phyloP scores from a whole-genome alignment of 225 moss, liverwort and hornwort species.

The Ulota crispa region DNA sequence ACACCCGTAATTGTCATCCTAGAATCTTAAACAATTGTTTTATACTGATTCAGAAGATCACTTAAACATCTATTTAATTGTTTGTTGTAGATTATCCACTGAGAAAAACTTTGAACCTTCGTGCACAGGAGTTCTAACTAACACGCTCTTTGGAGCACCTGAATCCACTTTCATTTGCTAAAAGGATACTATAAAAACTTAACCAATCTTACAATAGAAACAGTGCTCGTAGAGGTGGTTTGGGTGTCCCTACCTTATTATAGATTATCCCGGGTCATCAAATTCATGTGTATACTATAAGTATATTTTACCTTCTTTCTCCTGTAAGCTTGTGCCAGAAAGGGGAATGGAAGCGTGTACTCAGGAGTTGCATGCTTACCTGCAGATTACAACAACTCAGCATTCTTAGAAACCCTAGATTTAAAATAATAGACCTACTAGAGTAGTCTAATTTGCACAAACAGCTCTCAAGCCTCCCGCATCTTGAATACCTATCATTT shows the following conservation, averaged over 20 bases:
- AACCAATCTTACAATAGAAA: accelerated
- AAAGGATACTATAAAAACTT: neutral
- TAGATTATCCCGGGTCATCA: no score
- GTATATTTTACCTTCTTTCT: slow-evolving; percentile 60
- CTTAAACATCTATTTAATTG: neutral
- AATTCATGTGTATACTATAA: neutral
- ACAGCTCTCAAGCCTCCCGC: no score
- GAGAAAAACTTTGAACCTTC: neutral
- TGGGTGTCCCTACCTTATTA: neutral
- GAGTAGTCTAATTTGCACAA: neutral
- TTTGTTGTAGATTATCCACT: neutral
- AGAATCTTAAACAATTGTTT: neutral
- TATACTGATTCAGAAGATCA: neutral
- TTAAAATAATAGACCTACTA: neutral
- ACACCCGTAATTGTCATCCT: neutral
- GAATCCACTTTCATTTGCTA: neutral
- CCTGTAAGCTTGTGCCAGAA: slow-evolving; percentile 77
- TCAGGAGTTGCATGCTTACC: slow-evolving; percentile 42
- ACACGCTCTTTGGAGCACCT: neutral
- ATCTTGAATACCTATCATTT: neutral
- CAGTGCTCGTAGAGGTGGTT: neutral
- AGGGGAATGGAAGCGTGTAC: slow-evolving; percentile 68
- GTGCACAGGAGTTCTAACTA: neutral
- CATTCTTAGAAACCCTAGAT: neutral
- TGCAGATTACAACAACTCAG: slow-evolving; percentile 32